Evolutionary conservation across 2,329 filamentous ascomycete species (phyloP).

Genomic region (Claviceps paspali): DNA sequence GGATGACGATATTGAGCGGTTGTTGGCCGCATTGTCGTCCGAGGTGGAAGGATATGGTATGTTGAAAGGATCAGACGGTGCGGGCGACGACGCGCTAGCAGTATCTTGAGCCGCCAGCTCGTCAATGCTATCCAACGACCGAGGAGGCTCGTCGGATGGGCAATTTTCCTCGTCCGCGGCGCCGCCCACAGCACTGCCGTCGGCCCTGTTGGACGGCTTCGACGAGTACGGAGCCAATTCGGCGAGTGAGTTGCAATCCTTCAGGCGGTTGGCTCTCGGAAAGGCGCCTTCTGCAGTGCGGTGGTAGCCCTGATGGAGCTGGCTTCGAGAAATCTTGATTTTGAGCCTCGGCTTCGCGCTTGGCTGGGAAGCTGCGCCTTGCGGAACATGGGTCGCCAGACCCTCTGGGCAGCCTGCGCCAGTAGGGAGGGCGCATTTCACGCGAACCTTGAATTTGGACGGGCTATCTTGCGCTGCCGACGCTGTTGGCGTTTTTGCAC

Average conservation of each 20-base stretch:
- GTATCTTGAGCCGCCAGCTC: slow-evolving; percentile 1
- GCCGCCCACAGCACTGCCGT: not conserved
- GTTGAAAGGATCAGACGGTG: slow-evolving; percentile 20
- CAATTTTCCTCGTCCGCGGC: not conserved
- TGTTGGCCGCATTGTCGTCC: slow-evolving; percentile 5
- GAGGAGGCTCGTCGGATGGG: not conserved
- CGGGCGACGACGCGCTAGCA: slow-evolving; percentile 8
- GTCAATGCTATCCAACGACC: slow-evolving; percentile 5
- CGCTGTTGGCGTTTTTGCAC: not conserved
- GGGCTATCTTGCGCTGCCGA: slow-evolving; percentile 5
- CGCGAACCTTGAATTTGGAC: slow-evolving; percentile 16
- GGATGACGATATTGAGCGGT: slow-evolving; percentile 5
- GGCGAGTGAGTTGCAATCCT: slow-evolving; percentile 18
- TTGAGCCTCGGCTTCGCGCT: slow-evolving; percentile 15
- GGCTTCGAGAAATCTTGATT: slow-evolving; percentile 18
- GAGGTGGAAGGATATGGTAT: slow-evolving; percentile 17
- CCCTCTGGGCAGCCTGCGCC: not conserved
- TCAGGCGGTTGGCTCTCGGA: slow-evolving; percentile 12
- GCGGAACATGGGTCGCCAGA: not conserved
- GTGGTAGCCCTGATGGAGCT: slow-evolving; percentile 11
- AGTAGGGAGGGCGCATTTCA: slow-evolving; percentile 8
- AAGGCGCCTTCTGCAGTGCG: slow-evolving; percentile 6
- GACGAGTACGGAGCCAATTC: slow-evolving; percentile 13
- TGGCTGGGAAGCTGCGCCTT: not conserved
- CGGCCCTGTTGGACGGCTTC: not conserved